phyloP scores from a whole-genome alignment of 179 eudicot species.

The Actinidia polygama region DNA sequence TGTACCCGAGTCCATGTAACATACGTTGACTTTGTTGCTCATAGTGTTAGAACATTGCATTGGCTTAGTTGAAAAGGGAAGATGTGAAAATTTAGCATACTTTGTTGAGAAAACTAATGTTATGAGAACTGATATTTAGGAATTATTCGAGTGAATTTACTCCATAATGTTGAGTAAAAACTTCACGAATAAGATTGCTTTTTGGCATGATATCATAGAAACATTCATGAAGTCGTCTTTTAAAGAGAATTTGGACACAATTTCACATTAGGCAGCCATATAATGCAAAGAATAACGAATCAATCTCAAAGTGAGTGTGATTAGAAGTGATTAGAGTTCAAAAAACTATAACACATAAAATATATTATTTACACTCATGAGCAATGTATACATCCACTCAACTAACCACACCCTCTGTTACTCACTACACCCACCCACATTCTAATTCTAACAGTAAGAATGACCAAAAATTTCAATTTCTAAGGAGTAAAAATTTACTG shows the following conservation, averaged over 20 bases:
- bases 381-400: too few species aligned
- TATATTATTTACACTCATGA: too few species aligned
- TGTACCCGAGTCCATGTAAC: background rate
- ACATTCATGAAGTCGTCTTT: background rate
- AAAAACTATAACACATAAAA: too few species aligned
- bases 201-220: background rate
- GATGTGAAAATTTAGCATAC: background rate
- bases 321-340: too few species aligned
- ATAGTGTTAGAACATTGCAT: background rate
- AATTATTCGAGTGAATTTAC: background rate
- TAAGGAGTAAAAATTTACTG: slow-evolving; percentile 42
- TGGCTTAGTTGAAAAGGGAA: background rate
- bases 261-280: background rate
- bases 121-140: background rate
- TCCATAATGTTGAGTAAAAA: background rate
- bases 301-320: too few species aligned
- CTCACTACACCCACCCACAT: too few species aligned
- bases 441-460: background rate
- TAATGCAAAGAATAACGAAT: background rate
- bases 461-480: background rate
- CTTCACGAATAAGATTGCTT: background rate
- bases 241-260: background rate
- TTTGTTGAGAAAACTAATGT: background rate
- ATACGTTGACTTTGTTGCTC: background rate
- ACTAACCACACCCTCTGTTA: too few species aligned